These are phyloP conservation scores for Arabidopsis arenosa DNA, from an alignment of 345 rosid species.

Conservation along the genomic window DNA sequence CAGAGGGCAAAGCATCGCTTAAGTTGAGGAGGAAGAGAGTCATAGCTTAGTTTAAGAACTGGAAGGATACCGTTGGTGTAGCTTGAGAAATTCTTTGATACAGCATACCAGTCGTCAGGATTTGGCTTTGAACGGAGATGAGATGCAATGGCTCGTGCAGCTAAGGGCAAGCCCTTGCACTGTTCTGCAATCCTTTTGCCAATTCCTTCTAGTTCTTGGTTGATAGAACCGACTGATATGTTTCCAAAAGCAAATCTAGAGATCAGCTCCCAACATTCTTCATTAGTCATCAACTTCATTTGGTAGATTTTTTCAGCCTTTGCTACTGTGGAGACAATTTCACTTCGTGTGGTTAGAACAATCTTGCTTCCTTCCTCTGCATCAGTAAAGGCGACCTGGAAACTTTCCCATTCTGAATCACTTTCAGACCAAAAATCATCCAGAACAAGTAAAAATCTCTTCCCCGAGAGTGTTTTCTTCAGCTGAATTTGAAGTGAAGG, in stretches of 20 bases:
- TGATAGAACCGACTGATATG: conserved; percentile 28
- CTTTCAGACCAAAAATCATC: conserved; percentile 58
- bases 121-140: conserved; percentile 39
- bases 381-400: conserved; percentile 40
- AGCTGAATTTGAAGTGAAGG: conserved; percentile 48
- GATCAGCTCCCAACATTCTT: conserved; percentile 51
- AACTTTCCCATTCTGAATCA: conserved; percentile 40
- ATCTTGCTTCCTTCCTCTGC: conserved; percentile 51
- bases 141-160: conserved; percentile 48
- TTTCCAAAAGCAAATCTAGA: conserved; percentile 39
- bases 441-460: conserved; percentile 49
- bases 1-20: conserved; percentile 52
- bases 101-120: conserved; percentile 34
- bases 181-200: conserved; percentile 47
- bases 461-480: conserved; percentile 40
- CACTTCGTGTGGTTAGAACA: conserved; percentile 53
- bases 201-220: conserved; percentile 43
- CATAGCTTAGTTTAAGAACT: conserved; percentile 43
- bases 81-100: conserved; percentile 42
- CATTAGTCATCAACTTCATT: conserved; percentile 39
- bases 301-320: conserved; percentile 34
- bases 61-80: conserved; percentile 35
- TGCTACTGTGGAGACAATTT: conserved; percentile 37
- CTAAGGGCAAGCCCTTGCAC: conserved; percentile 52
- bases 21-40: conserved; percentile 44